Evolutionary conservation across 2,329 filamentous ascomycete species (phyloP).

Genomic region (Ascochyta fabae): DNA sequence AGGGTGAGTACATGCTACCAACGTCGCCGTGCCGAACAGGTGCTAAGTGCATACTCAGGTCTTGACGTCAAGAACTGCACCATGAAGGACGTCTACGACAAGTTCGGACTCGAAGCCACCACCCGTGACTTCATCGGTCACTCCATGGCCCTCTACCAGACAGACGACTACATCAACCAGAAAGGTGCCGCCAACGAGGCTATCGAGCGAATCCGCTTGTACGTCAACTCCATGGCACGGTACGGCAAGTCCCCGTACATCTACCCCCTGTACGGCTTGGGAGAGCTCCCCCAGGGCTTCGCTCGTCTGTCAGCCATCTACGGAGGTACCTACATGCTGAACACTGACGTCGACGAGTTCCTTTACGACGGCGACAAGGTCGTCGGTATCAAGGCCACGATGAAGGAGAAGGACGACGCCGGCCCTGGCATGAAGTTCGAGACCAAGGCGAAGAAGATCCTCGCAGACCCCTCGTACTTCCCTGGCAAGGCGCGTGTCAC

Average conservation of each 20-base stretch:
- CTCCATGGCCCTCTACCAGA: constrained; percentile 95
- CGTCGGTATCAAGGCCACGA: constrained; percentile 95
- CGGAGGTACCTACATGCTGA: constrained; percentile 99
- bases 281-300: constrained; percentile 96
- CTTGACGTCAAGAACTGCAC: constrained; percentile 79
- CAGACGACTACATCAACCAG: constrained; percentile 81
- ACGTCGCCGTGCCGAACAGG: not conserved
- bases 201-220: constrained; percentile 90
- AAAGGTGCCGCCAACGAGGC: constrained; percentile 79
- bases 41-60: constrained; percentile 54
- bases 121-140: constrained; percentile 98
- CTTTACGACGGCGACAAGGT: constrained; percentile 84
- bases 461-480: constrained; percentile 98
- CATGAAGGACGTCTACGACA: constrained; percentile 99
- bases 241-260: constrained; percentile 99
- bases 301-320: constrained; percentile 98
- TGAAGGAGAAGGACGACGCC: constrained; percentile 82
- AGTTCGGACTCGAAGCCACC: constrained; percentile 87
- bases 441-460: constrained; percentile 94
- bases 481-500: constrained; percentile 83
- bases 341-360: constrained; percentile 91
- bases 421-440: constrained; percentile 84
- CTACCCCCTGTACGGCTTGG: constrained; percentile 96
- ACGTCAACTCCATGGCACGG: constrained; percentile 95
- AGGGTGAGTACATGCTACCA: constrained; percentile 66